Evolutionary conservation across 2,329 filamentous ascomycete species (phyloP).

Genomic region (Coleophoma eucalyptorum): DNA sequence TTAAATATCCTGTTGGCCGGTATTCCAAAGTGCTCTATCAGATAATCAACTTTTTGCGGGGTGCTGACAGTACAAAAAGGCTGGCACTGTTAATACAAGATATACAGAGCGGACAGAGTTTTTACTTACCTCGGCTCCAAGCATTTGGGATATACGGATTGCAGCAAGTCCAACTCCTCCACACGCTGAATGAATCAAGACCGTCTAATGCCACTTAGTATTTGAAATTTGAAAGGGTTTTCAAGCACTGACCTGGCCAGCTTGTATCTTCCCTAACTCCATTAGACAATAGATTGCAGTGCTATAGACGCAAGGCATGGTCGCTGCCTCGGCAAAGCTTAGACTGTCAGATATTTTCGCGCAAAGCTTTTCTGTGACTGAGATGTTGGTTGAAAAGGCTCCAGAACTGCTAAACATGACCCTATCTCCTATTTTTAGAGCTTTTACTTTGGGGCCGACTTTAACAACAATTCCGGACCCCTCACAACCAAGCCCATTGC

Average conservation of each 20-base stretch:
- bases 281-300: neutral
- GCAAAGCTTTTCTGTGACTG: neutral
- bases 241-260: too few species aligned
- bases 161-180: constrained; percentile 28
- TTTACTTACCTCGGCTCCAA: too few species aligned
- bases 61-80: too few species aligned
- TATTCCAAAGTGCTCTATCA: constrained; percentile 21
- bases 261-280: neutral
- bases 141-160: constrained; percentile 22
- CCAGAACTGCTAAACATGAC: constrained; percentile 7
- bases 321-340: neutral
- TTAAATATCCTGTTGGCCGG: constrained; percentile 22
- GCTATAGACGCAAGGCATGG: neutral
- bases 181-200: constrained; percentile 28
- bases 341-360: neutral
- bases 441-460: constrained; percentile 13
- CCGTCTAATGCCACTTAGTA: constrained; percentile 11
- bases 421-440: constrained; percentile 20
- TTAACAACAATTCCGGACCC: constrained; percentile 16
- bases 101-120: too few species aligned
- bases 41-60: too few species aligned
- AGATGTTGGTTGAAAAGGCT: neutral
- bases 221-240: constrained; percentile 23
- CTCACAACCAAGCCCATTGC: constrained; percentile 17
- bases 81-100: too few species aligned